These are phyloP conservation scores for Arthrobotrys musiformis DNA, from an alignment of 2,329 filamentous ascomycete species.

Conservation along the genomic window DNA sequence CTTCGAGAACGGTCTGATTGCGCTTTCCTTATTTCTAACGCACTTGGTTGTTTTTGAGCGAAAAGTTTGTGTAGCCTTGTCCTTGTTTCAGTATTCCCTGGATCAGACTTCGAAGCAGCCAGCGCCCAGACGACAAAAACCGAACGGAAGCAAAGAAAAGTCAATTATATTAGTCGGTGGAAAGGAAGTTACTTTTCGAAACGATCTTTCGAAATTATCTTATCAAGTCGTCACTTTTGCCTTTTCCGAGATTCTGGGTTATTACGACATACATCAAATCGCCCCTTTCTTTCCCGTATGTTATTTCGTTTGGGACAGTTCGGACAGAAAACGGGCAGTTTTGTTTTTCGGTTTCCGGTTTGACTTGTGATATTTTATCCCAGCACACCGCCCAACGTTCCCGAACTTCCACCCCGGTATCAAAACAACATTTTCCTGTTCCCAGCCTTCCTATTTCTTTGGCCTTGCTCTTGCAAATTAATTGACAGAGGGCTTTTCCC, in stretches of 20 bases:
- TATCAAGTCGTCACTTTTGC: slow-evolving; percentile 19
- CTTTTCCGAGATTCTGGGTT: slow-evolving; percentile 22
- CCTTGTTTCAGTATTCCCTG: slow-evolving; percentile 43
- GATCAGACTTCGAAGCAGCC: slow-evolving; percentile 19
- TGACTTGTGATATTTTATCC: slow-evolving; percentile 49
- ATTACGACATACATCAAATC: slow-evolving; percentile 35
- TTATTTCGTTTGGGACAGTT: slow-evolving; percentile 27
- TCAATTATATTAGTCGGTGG: neutral
- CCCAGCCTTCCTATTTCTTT: slow-evolving; percentile 55
- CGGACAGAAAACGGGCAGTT: slow-evolving; percentile 51
- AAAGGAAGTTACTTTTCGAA: slow-evolving; percentile 17
- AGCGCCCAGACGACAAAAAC: slow-evolving; percentile 21
- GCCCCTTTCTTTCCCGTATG: neutral
- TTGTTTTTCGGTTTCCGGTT: slow-evolving; percentile 33
- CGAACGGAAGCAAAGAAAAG: slow-evolving; percentile 24
- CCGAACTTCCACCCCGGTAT: slow-evolving; percentile 51
- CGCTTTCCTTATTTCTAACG: slow-evolving; percentile 28
- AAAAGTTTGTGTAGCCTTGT: slow-evolving; percentile 56
- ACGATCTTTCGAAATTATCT: slow-evolving; percentile 20
- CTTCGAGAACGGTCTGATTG: slow-evolving; percentile 40
- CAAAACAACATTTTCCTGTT: slow-evolving; percentile 41
- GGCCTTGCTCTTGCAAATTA: neutral
- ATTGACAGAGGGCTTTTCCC: slow-evolving; percentile 10
- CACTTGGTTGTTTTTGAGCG: slow-evolving; percentile 36
- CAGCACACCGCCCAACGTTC: slow-evolving; percentile 31